Evolutionary conservation across 2,329 filamentous ascomycete species (phyloP).

Genomic region (Clarireedia homoeocarpa): DNA sequence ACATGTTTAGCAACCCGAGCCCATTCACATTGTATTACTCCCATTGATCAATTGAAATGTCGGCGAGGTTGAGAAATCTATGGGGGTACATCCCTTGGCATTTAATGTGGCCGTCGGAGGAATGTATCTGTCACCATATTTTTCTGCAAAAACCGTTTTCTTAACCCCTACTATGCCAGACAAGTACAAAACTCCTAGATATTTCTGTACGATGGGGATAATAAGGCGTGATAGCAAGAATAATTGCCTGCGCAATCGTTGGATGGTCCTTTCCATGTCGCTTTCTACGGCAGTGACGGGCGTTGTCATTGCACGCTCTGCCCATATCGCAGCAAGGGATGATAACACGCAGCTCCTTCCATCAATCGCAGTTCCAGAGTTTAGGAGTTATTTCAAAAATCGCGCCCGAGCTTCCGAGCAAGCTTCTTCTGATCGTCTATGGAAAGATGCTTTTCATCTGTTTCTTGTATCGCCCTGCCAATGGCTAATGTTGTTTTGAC

Average conservation of each 20-base stretch:
- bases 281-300: too few relatives aligned
- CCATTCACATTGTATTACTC: neutral
- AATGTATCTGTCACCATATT: neutral
- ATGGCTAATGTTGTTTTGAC: slow-evolving; percentile 68
- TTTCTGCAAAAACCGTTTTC: neutral
- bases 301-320: too few relatives aligned
- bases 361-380: neutral
- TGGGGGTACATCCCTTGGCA: neutral
- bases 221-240: too few relatives aligned
- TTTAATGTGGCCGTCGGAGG: neutral
- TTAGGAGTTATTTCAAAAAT: slow-evolving; percentile 12
- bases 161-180: neutral
- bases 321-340: neutral
- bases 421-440: slow-evolving; percentile 63
- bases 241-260: too few relatives aligned
- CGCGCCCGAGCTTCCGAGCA: slow-evolving; percentile 48
- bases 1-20: neutral
- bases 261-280: too few relatives aligned
- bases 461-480: slow-evolving; percentile 67
- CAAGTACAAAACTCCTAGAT: neutral
- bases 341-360: neutral
- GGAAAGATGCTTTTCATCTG: slow-evolving; percentile 60
- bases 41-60: neutral
- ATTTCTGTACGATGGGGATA: too few relatives aligned
- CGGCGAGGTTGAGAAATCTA: neutral